Conservation (phyloP, 2,329 filamentous ascomycete genomes). For the Allantophomopsis cytisporea region DNA sequence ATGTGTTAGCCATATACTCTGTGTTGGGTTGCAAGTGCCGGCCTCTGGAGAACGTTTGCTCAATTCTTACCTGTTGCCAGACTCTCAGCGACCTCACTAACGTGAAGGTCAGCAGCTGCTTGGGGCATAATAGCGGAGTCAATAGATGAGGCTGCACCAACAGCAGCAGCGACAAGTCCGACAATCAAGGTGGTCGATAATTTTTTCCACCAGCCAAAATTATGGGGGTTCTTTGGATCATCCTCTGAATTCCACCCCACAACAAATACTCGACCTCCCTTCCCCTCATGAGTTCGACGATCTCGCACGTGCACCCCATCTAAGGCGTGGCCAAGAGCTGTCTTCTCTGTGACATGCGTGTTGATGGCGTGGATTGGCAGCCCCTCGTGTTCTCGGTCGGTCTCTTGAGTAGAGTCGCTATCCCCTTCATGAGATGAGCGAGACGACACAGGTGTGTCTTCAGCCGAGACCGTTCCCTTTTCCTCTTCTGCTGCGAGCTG, state of each 20-base stretch:
- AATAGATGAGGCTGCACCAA: neutral
- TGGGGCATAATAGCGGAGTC: constrained; percentile 10
- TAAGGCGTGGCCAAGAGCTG: neutral
- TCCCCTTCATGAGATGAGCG: no score
- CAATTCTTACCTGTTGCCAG: constrained; percentile 25
- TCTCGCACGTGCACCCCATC: neutral
- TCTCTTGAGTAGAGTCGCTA: no score
- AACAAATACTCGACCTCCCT: neutral
- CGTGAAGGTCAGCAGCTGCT: constrained; percentile 29
- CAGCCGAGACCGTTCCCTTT: no score
- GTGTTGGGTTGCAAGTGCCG: neutral
- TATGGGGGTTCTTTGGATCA: neutral
- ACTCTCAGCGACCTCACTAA: constrained; percentile 33
- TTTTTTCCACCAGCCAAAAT: neutral
- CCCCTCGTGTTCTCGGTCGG: no score
- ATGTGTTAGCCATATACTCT: neutral
- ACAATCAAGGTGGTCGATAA: neutral
- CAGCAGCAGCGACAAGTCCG: neutral
- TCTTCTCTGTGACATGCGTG: neutral
- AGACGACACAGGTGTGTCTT: no score
- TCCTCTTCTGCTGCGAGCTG: no score
- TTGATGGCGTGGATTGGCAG: neutral
- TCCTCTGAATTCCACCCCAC: neutral
- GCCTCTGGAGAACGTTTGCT: neutral
- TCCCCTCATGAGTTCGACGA: neutral